Conservation (phyloP, 306 rosid genomes). For the Hippophae tibetana region DNA sequence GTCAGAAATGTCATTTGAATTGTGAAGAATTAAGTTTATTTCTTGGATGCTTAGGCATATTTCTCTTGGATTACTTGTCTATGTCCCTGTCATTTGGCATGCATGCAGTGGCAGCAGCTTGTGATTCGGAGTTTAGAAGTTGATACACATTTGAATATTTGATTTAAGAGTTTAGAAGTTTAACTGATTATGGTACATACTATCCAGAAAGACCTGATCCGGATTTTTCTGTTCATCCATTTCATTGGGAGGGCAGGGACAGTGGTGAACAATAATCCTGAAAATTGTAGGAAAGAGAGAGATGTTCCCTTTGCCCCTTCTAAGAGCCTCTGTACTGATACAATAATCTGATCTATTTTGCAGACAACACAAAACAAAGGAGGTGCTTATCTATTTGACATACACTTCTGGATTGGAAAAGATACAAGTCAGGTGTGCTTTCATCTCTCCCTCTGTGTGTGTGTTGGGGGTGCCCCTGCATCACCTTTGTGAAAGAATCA, state of each 20-base stretch:
- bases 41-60: too few relatives aligned
- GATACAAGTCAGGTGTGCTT: slow-evolving; percentile 87
- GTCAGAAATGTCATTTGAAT: too few relatives aligned
- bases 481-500: background rate
- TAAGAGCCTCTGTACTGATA: background rate
- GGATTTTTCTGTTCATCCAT: too few relatives aligned
- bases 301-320: background rate
- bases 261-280: background rate
- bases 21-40: too few relatives aligned
- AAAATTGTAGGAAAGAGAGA: background rate
- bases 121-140: too few relatives aligned
- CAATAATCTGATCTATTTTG: slow-evolving; percentile 24
- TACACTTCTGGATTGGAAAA: slow-evolving; percentile 99
- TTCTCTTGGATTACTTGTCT: too few relatives aligned
- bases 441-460: slow-evolving; percentile 13
- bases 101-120: too few relatives aligned
- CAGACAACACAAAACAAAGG: slow-evolving; percentile 93
- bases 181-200: too few relatives aligned
- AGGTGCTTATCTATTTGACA: slow-evolving; percentile 65
- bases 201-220: too few relatives aligned
- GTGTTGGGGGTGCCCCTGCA: background rate
- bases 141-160: too few relatives aligned
- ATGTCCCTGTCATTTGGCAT: too few relatives aligned
- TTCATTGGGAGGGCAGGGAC: background rate
- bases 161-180: too few relatives aligned